These are phyloP conservation scores for Tolypocladium album DNA, from an alignment of 2,329 filamentous ascomycete species.

Conservation along the genomic window DNA sequence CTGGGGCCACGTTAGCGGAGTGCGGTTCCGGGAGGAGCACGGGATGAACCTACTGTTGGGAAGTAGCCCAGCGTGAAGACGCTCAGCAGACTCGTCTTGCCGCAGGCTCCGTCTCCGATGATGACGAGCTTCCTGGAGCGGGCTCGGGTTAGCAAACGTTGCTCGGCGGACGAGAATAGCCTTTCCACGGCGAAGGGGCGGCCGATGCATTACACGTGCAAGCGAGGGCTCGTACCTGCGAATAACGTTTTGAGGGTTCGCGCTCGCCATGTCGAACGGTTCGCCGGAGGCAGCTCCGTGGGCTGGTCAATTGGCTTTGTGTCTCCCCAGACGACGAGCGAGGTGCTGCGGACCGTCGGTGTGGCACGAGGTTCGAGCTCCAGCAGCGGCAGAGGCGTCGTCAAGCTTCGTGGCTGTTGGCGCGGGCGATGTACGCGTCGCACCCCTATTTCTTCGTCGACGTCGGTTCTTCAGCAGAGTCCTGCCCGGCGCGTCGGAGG, in stretches of 20 bases:
- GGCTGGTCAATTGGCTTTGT: background rate
- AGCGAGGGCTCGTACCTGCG: constrained; percentile 42
- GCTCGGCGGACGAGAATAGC: background rate
- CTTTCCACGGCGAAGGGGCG: background rate
- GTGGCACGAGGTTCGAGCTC: background rate
- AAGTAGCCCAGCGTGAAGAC: constrained; percentile 98
- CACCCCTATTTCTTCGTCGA: background rate
- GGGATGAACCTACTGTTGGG: constrained; percentile 63
- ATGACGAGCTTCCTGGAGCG: constrained; percentile 82
- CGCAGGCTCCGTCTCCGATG: constrained; percentile 93
- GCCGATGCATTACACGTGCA: background rate
- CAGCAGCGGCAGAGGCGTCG: background rate
- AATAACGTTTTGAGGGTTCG: constrained; percentile 46
- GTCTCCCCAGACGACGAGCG: background rate
- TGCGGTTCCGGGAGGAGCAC: background rate
- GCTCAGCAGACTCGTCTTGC: constrained; percentile 93
- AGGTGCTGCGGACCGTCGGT: background rate
- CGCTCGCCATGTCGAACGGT: constrained; percentile 28
- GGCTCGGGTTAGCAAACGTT: background rate
- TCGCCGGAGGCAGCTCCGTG: constrained; percentile 2
- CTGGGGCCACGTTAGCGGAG: constrained; percentile 26
- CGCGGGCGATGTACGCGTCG: background rate
- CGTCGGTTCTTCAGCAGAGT: background rate
- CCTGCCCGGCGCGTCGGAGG: constrained; percentile 4
- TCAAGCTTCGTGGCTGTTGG: background rate